Percentiles rank a stretch among this genome's conserved stretches.
These are phyloP conservation scores for Podospora pseudocomata DNA, from an alignment of 495 filamentous ascomycete species.

Conservation along the genomic window DNA sequence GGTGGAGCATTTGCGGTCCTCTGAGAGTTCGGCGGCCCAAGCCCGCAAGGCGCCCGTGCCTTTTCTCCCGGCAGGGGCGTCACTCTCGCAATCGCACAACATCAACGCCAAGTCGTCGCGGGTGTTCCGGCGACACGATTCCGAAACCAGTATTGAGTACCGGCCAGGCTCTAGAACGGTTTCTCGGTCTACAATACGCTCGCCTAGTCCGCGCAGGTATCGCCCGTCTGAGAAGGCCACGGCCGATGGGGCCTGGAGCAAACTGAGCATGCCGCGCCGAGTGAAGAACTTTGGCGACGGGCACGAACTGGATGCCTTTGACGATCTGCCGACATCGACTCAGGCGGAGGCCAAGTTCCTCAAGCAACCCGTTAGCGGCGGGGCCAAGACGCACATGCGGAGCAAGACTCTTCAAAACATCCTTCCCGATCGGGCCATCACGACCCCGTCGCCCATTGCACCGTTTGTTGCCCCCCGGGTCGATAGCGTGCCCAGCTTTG, in stretches of 20 bases:
- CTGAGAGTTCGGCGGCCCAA: conserved; percentile 51
- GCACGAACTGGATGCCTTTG: conserved; percentile 85
- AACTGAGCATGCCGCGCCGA: conserved; percentile 68
- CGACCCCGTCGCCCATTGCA: conserved; percentile 53
- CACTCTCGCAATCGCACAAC: conserved; percentile 75
- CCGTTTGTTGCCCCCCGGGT: conserved; percentile 51
- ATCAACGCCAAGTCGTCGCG: conserved; percentile 66
- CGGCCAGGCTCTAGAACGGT: conserved; percentile 55
- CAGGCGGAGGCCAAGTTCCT: conserved; percentile 76
- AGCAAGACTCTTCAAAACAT: conserved; percentile 59
- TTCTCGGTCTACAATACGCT: conserved; percentile 52
- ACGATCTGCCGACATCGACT: conserved; percentile 87
- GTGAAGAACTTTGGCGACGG: conserved; percentile 86
- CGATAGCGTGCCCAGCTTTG: conserved; percentile 72
- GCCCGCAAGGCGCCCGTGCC: conserved; percentile 60
- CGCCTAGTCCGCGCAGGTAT: conserved; percentile 52
- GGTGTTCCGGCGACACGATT: conserved; percentile 69
- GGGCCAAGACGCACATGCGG: conserved; percentile 61
- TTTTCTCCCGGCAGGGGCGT: conserved; percentile 77
- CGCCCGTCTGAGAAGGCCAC: conserved; percentile 38
- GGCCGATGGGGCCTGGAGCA: conserved; percentile 44
- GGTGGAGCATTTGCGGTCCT: conserved; percentile 55
- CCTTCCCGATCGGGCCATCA: conserved; percentile 44
- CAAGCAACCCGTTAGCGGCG: conserved; percentile 70
- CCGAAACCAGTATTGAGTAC: conserved; percentile 54